Base-by-base conservation (phyloP, 768 basidiomycete genomes). In the Serendipita sp. region DNA sequence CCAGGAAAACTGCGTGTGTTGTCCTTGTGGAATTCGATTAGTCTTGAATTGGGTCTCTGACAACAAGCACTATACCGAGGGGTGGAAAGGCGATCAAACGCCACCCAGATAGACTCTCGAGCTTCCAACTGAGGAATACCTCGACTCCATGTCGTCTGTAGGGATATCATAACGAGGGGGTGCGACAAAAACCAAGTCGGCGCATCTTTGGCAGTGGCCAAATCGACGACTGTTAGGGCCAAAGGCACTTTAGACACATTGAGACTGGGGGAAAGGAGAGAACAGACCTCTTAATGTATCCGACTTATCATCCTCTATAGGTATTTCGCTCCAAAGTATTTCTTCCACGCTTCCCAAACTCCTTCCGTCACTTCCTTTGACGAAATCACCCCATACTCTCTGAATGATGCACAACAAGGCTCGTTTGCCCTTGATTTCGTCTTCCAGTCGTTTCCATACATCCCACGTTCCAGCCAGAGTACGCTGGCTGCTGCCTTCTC, bases 401-500 rank as follows among this genome's bases (percentile, higher is more conserved):
- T 28, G n/a, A 11, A 60, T 60, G 34, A 60, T 24, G 8, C 10
- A 2, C 10, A 60, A 2, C 18, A 60, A 35, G 8, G 35, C 56
- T 3, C 56, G 56, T 38, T 35, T 60, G 56, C 56, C 56, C 56
- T 37, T 60, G 56, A 60, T 10, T 34, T 60, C 56, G 35, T 60
- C 56, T 37, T 60, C 56, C 4, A 60, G 16, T 28, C 56, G 4
- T 37, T 35, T 32, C 56, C 56, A 60, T n/a, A 60, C 10, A 60
- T 60, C 56, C 56, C 56, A 60, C 8, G 56, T 60, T 4, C 56
- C 56, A 38, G 11, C 35, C 4, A 35, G 8, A 38, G 10, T 60
- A 1, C 35, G 11, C 10, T 38, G 28, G n/a, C 28, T 30, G 35
- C 35, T 24, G 11, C 10, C 56, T 24, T 60, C 28, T 3, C 56